Evolutionary conservation across 768 basidiomycete species (phyloP).

Genomic region (Phanerochaete carnosa): DNA sequence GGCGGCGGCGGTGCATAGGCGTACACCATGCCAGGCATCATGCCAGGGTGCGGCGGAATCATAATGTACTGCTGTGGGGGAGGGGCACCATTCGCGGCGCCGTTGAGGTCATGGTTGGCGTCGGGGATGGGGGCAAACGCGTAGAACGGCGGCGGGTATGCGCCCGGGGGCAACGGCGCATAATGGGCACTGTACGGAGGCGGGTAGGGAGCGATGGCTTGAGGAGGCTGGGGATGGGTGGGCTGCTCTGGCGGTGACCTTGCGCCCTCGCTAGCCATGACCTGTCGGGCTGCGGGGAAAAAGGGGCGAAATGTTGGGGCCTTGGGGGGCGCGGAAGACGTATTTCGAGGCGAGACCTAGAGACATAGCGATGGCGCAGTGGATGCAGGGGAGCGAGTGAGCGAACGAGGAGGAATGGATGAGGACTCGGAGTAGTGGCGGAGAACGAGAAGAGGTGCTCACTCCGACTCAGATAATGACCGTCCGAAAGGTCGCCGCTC

Average conservation of each 20-base stretch:
- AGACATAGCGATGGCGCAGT: conserved; percentile 12
- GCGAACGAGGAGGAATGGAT: background rate
- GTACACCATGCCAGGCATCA: conserved; percentile 40
- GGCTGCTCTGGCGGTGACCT: conserved; percentile 17
- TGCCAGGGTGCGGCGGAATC: conserved; percentile 29
- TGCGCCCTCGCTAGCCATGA: conserved; percentile 20
- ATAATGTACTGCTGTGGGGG: conserved; percentile 37
- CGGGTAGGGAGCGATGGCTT: conserved; percentile 16
- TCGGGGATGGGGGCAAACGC: conserved; percentile 24
- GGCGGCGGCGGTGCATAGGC: conserved; percentile 38
- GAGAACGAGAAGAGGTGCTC: conserved; percentile 23
- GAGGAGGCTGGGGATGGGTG: conserved; percentile 3
- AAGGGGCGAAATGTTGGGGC: background rate
- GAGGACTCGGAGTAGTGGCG: conserved; percentile 13
- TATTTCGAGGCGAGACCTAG: conserved; percentile 7
- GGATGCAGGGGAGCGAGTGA: background rate
- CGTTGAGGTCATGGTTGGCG: conserved; percentile 30
- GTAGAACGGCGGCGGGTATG: conserved; percentile 25
- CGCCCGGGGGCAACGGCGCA: conserved; percentile 14
- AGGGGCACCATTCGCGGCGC: conserved; percentile 23
- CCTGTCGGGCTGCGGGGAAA: background rate
- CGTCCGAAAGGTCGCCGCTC: conserved; percentile 31
- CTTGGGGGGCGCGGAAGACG: background rate
- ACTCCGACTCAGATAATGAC: conserved; percentile 30
- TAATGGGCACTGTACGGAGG: conserved; percentile 23